Evolutionary conservation across 2,329 filamentous ascomycete species (phyloP).

Genomic region (Penicillium sp.): DNA sequence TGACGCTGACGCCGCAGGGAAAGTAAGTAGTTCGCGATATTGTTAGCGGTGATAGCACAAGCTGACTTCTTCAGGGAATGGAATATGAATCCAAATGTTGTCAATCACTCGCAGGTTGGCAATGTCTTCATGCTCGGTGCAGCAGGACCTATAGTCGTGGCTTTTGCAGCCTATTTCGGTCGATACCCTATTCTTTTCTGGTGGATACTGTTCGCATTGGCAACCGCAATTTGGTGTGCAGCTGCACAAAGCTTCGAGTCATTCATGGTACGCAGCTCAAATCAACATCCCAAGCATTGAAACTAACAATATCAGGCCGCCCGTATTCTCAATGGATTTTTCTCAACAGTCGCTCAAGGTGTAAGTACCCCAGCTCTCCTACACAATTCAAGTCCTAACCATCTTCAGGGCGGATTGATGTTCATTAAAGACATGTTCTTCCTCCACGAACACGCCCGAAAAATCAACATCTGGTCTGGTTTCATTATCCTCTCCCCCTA

Average conservation of each 20-base stretch:
- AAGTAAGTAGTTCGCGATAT: constrained; percentile 11
- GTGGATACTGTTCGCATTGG: constrained; percentile 38
- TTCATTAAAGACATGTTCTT: constrained; percentile 47
- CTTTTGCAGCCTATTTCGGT: constrained; percentile 45
- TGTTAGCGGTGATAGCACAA: not conserved
- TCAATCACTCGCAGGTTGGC: constrained; percentile 43
- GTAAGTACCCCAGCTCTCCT: constrained; percentile 18
- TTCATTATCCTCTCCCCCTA: constrained; percentile 39
- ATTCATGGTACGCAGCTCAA: constrained; percentile 13
- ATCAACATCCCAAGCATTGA: too few relatives aligned
- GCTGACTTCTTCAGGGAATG: constrained; percentile 27
- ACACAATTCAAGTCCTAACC: not conserved
- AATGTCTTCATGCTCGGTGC: constrained; percentile 49
- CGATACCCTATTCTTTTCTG: constrained; percentile 47
- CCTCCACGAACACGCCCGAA: constrained; percentile 41
- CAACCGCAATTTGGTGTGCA: constrained; percentile 38
- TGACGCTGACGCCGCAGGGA: constrained; percentile 43
- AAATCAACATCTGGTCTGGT: constrained; percentile 42
- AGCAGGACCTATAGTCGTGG: constrained; percentile 44
- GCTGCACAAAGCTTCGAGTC: constrained; percentile 9
- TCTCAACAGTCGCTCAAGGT: constrained; percentile 43
- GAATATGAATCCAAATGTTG: constrained; percentile 38
- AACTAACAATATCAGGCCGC: constrained; percentile 28
- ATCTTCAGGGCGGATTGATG: constrained; percentile 39
- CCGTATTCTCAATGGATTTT: constrained; percentile 48